Base-by-base conservation (phyloP, 768 basidiomycete genomes). In the Hygrophoropsis aurantiaca region DNA sequence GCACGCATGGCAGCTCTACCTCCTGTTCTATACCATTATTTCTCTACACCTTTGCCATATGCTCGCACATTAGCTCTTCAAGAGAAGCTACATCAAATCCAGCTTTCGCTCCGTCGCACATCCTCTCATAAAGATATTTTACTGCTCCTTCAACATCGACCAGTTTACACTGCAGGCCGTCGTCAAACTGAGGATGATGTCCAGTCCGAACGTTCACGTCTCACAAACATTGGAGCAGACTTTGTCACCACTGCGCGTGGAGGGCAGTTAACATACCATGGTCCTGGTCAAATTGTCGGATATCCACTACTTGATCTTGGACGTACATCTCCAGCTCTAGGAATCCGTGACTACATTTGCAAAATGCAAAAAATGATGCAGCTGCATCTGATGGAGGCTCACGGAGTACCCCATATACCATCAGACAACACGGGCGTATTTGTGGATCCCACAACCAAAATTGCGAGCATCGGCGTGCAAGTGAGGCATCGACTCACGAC, bases 381-480 rank as follows among this genome's bases (percentile, higher is more conserved):
- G 57, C 56, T 58, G 13, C 83, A 92, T 62, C 72, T 92, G 23
- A 64, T 60, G 33, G 74, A 80, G 44, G 70, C 70, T 20, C 85
- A 90, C 67, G 78, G 68, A n/a, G 74, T 90, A 55, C 41, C 58
- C 24, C 70, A 78, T 56, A 56, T 74, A 47, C 69, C 84, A 32
- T 85, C 86, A 46, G 87, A 87, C 40, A 85, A 94, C 58, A 95
- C 94, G 3, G 97, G 97, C 19, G 85, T 97, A 23, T 98, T 98
- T 64, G 68, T 93, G 43, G 79, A 88, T 58, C 70, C 74, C n/a
- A 69, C 68, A 24, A 87, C 87, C 38, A 99, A 98, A 67, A 75
- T 99, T 56, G 92, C 82, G 15, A 98, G 95, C 59, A 95, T 99
- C 43, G 97, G 97, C 36, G 92, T 99, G 43, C 94, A 97, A 65